A percentile compares a stretch with the other conserved stretches of the same genome.
These are phyloP conservation scores for Irpex sp. DNA, from an alignment of 1,284 basidiomycete species.

Conservation along the genomic window DNA sequence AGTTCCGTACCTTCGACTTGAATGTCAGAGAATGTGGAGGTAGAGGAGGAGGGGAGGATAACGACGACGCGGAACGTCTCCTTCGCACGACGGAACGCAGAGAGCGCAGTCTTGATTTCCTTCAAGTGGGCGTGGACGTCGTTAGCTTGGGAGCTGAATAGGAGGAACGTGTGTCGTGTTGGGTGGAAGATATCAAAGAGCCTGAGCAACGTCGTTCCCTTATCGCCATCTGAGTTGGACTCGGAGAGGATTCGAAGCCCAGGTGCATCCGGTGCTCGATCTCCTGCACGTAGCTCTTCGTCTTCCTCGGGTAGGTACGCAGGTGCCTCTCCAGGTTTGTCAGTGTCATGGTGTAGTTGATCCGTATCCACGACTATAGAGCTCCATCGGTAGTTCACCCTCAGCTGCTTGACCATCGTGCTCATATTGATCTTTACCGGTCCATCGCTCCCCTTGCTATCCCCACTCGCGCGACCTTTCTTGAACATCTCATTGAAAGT, in stretches of 20 bases:
- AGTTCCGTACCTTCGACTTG: not conserved
- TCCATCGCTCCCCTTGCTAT: no score
- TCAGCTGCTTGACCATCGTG: constrained; percentile 21
- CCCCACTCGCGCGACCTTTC: no score
- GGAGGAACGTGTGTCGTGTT: constrained; percentile 20
- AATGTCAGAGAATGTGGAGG: no score
- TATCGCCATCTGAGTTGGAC: not conserved
- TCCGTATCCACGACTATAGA: constrained; percentile 30
- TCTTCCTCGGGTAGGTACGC: constrained; percentile 1
- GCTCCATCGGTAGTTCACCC: constrained; percentile 32
- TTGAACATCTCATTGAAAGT: not conserved
- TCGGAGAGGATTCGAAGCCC: constrained; percentile 18
- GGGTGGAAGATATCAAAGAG: constrained; percentile 17
- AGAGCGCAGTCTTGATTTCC: not conserved
- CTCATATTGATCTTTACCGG: not conserved
- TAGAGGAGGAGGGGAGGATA: no score
- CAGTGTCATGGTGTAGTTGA: constrained; percentile 10
- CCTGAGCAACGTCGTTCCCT: constrained; percentile 9
- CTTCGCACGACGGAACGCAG: not conserved
- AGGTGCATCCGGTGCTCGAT: constrained; percentile 35
- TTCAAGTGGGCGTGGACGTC: not conserved
- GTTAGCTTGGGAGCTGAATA: constrained; percentile 9
- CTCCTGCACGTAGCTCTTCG: constrained; percentile 21
- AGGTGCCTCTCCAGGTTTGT: constrained; percentile 8
- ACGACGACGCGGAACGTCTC: constrained; percentile 9